Base-by-base conservation (phyloP, 192 early-diverging fungal species). In the Endogone sp. region DNA sequence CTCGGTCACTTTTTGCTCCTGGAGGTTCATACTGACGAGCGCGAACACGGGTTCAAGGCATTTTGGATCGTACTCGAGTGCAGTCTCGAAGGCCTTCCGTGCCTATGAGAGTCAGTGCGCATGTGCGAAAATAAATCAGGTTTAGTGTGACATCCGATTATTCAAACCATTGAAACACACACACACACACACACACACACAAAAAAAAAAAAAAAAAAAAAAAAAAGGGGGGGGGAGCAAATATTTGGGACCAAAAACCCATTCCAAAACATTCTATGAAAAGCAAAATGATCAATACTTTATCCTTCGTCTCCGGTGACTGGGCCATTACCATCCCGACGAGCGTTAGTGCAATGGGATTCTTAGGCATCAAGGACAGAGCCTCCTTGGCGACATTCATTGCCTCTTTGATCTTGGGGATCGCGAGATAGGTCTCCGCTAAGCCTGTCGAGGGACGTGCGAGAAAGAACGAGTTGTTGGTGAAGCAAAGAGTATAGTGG, bases 11-110 rank as follows among this genome's bases (percentile, higher is more conserved):
- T 60, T 28, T 22, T 23, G 27, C 21, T 60, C 59, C 59, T 26
- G 22, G 8, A 60, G 6, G 2, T 60, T 26, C 59, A 60, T 26
- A 21, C 27, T 60, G 22, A 28, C 22, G 22, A 60, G 59, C 24
- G 59, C 59, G 27, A 60, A 28, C 59, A 28, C 59, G 6, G 59
- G 59, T 60, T 60, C 59, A 23, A 60, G 59, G 22, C 24, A 23
- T 28, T 60, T 60, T 6, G 59, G 59, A 22, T 60, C 59, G 10
- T 26, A 60, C 22, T 23, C 22, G 4, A 60, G 27, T 1, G 59
- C 59, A 11, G 59, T 60, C 59, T 60, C 59, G 59, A 26, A 60
- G 2, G 59, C 59, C 27, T 60, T 60, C 59, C 59, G 22, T 22
- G 59, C 59, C 24, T 28, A 21, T 16, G 16, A 49, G n/a, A n/a